Conservation (phyloP, 331 rosid genomes). For the Rosa hybrid region DNA sequence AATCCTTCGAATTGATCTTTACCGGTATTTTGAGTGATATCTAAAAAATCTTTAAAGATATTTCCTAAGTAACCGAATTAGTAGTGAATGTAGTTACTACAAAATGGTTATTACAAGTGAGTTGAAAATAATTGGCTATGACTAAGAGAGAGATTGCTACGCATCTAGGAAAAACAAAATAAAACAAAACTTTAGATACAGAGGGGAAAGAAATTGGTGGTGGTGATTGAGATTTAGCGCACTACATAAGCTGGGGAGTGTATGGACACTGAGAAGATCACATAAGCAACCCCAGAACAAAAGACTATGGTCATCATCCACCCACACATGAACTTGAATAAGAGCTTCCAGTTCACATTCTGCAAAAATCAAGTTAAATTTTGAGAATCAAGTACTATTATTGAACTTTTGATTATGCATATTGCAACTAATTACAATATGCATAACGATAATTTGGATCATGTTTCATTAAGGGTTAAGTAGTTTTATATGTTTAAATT, state of each 20-base stretch:
- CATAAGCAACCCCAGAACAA: constrained; percentile 25
- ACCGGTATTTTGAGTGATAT: no score
- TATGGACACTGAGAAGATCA: constrained; percentile 18
- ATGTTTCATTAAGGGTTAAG: no score
- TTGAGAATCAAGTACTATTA: not conserved
- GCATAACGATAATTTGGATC: no score
- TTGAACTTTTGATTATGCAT: not conserved
- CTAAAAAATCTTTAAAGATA: no score
- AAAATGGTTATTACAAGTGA: not conserved
- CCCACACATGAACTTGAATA: constrained; percentile 29
- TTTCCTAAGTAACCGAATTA: not conserved
- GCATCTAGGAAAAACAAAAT: not conserved
- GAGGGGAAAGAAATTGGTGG: not conserved
- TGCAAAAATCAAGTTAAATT: not conserved
- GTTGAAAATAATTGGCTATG: not conserved
- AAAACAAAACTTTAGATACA: not conserved
- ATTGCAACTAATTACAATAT: no score
- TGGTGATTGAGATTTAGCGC: constrained; percentile 3
- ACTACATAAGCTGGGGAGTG: constrained; percentile 35
- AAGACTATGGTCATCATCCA: constrained; percentile 27
- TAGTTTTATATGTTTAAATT: no score
- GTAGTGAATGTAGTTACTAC: not conserved
- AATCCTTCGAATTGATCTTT: no score
- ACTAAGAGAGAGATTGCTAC: not conserved
- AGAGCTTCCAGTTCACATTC: constrained; percentile 37